These are phyloP conservation scores for Hemileia vastatrix DNA, from an alignment of 1,284 basidiomycete genomes.

Conservation along the genomic window DNA sequence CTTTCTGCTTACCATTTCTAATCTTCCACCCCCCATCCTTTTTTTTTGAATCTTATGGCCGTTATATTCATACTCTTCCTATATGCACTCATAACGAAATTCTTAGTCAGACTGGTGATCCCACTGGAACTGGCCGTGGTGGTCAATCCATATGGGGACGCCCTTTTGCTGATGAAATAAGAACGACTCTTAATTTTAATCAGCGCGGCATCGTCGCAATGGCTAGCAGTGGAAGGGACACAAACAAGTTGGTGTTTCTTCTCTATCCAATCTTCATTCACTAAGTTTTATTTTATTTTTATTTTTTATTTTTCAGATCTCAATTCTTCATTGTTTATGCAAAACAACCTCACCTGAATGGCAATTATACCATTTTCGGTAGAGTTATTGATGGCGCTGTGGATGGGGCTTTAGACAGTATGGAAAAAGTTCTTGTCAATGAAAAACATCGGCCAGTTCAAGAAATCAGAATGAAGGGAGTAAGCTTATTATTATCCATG, in stretches of 20 bases:
- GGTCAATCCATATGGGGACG: constrained; percentile 69
- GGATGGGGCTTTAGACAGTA: constrained; percentile 74
- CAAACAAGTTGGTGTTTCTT: constrained; percentile 60
- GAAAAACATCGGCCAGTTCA: constrained; percentile 75
- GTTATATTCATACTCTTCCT: constrained; percentile 28
- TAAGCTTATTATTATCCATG: constrained; percentile 48
- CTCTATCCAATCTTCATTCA: constrained; percentile 1
- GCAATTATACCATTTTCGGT: constrained; percentile 89
- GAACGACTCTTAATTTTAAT: constrained; percentile 93
- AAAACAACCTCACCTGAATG: constrained; percentile 82
- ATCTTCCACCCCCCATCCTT: not conserved
- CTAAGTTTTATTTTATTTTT: constrained; percentile 19
- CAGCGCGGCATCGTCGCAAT: constrained; percentile 85
- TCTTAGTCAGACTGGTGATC: constrained; percentile 38
- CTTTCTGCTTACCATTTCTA: not conserved
- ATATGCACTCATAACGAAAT: not conserved
- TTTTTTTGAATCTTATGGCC: constrained; percentile 6
- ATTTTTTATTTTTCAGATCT: constrained; percentile 18
- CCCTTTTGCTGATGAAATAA: constrained; percentile 77
- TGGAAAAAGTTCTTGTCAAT: constrained; percentile 82
- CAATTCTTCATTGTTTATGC: constrained; percentile 90
- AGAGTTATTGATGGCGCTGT: constrained; percentile 76
- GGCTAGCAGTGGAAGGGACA: constrained; percentile 87
- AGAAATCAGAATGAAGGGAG: constrained; percentile 70
- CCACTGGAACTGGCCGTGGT: constrained; percentile 51